Evolutionary conservation across 768 basidiomycete genomes (phyloP).

Genomic region (Lactarius hatsudake): DNA sequence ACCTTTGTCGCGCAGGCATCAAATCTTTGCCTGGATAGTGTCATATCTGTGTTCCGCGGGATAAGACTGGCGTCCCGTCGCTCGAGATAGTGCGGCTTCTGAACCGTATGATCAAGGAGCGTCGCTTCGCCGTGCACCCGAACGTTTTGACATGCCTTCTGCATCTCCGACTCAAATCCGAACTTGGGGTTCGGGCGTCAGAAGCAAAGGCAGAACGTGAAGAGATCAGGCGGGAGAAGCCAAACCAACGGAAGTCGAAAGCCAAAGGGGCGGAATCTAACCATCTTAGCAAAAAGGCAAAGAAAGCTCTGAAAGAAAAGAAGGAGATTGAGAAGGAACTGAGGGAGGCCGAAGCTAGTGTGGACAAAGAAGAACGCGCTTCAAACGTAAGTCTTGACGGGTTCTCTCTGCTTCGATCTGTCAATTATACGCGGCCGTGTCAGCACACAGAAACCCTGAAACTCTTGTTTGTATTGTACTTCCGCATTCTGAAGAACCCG

Average conservation of each 20-base stretch:
- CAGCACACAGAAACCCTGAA: conserved; percentile 99
- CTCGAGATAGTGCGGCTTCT: conserved; percentile 86
- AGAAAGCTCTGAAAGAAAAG: conserved; percentile 80
- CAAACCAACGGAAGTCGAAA: conserved; percentile 39
- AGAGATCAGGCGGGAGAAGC: conserved; percentile 32
- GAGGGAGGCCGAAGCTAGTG: conserved; percentile 90
- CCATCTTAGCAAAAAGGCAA: conserved; percentile 90
- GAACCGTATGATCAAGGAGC: conserved; percentile 95
- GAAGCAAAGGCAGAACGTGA: conserved; percentile 61
- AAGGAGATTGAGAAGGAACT: conserved; percentile 90
- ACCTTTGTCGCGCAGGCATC: conserved; percentile 56
- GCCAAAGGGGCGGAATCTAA: conserved; percentile 46
- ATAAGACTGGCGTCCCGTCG: conserved; percentile 76
- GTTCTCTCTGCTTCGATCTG: conserved; percentile 12
- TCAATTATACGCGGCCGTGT: conserved; percentile 13
- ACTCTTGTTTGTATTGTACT: conserved; percentile 94
- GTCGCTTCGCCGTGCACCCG: conserved; percentile 85
- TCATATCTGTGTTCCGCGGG: conserved; percentile 81
- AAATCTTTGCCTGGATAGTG: conserved; percentile 76
- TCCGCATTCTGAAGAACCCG: conserved; percentile 89
- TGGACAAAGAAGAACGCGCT: conserved; percentile 88
- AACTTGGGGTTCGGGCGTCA: conserved; percentile 78
- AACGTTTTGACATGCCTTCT: conserved; percentile 83
- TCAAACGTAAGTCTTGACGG: conserved; percentile 56
- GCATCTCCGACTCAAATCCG: conserved; percentile 81